Conservation (phyloP, 2,329 filamentous ascomycete species). For the Monosporascus sp. region DNA sequence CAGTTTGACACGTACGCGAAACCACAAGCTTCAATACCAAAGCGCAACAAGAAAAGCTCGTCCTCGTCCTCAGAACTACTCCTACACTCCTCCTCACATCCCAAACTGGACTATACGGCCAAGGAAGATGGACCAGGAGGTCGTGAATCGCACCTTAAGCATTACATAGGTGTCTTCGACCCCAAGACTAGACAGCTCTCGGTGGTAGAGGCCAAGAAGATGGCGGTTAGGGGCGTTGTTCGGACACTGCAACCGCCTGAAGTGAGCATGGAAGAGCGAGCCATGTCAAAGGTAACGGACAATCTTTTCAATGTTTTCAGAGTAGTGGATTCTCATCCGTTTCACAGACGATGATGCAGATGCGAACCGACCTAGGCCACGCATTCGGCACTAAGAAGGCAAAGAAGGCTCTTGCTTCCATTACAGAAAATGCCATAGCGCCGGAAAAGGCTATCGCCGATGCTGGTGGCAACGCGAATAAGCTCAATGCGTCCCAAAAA, state of each 20-base stretch:
- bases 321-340: slow-evolving; percentile 15
- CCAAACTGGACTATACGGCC: slow-evolving; percentile 54
- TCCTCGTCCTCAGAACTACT: slow-evolving; percentile 43
- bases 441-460: slow-evolving; percentile 53
- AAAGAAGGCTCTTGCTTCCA: slow-evolving; percentile 62
- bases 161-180: slow-evolving; percentile 63
- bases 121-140: slow-evolving; percentile 43
- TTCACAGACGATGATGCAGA: slow-evolving; percentile 51
- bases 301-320: neutral
- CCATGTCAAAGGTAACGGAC: slow-evolving; percentile 29
- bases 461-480: slow-evolving; percentile 33
- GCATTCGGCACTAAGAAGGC: slow-evolving; percentile 84
- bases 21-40: slow-evolving; percentile 29
- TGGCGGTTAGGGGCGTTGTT: slow-evolving; percentile 54
- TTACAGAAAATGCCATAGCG: slow-evolving; percentile 63
- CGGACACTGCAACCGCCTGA: slow-evolving; percentile 48
- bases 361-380: slow-evolving; percentile 65
- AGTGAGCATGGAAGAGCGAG: slow-evolving; percentile 36
- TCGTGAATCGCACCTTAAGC: slow-evolving; percentile 45
- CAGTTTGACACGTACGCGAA: slow-evolving; percentile 46
- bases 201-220: slow-evolving; percentile 59
- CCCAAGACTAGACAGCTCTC: slow-evolving; percentile 53
- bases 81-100: slow-evolving; percentile 53
- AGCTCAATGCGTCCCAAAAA: slow-evolving; percentile 49
- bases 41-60: slow-evolving; percentile 35